A percentile compares a stretch with the other conserved stretches of the same genome.
These are phyloP conservation scores for Peziza echinospora DNA, from an alignment of 495 filamentous ascomycete species.

Conservation along the genomic window DNA sequence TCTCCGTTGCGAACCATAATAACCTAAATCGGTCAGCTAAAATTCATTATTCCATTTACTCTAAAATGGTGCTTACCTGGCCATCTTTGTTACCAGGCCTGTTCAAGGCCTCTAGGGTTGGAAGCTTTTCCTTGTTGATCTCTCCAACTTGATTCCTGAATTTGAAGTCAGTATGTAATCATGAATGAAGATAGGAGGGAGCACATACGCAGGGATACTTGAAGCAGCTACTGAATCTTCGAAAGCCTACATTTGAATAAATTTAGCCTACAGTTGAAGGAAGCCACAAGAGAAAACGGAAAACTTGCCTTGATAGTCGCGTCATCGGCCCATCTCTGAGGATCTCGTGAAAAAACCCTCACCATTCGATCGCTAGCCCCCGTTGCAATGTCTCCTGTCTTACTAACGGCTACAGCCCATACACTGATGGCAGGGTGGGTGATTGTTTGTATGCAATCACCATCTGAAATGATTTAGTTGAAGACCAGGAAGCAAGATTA, in stretches of 20 bases:
- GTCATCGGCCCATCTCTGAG: constrained; percentile 43
- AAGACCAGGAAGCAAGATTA: not conserved
- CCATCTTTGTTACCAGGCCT: constrained; percentile 80
- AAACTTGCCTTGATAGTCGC: constrained; percentile 25
- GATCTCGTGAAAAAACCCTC: constrained; percentile 59
- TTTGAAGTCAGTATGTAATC: not conserved
- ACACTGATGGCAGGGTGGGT: constrained; percentile 95
- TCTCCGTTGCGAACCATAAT: constrained; percentile 65
- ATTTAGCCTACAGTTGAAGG: constrained; percentile 14
- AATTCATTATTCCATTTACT: not conserved
- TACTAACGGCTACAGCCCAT: constrained; percentile 61
- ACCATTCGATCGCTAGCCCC: constrained; percentile 79
- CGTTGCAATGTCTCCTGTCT: constrained; percentile 75
- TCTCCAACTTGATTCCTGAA: constrained; percentile 35
- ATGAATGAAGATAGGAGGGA: not conserved
- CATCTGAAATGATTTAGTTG: constrained; percentile 6
- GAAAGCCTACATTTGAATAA: constrained; percentile 48
- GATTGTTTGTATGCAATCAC: constrained; percentile 76
- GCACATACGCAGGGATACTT: constrained; percentile 53
- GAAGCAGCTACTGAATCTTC: constrained; percentile 62
- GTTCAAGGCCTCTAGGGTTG: constrained; percentile 64
- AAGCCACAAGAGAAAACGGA: too few species aligned
- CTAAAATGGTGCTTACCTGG: constrained; percentile 34
- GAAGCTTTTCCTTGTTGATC: constrained; percentile 75
- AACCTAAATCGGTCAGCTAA: constrained; percentile 6